Conservation (phyloP, 768 basidiomycete genomes). For the Mycena rosella region DNA sequence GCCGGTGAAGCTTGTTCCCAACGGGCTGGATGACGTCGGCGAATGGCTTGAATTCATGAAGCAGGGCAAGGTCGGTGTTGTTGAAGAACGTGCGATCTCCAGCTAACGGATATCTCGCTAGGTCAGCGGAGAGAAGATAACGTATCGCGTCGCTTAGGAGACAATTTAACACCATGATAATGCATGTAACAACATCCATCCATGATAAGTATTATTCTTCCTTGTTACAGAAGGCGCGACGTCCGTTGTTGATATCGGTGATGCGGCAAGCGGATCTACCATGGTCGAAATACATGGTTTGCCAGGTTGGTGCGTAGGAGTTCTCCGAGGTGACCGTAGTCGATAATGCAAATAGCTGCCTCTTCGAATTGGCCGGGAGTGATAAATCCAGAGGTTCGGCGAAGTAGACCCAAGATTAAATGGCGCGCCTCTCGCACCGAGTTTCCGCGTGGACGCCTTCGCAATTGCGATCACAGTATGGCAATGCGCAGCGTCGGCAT, state of each 20-base stretch:
- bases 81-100: neutral
- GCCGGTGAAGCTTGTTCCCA: constrained; percentile 34
- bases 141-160: constrained; percentile 32
- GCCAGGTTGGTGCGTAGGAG: too few species aligned
- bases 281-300: too few species aligned
- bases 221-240: too few species aligned
- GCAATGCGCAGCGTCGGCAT: constrained; percentile 81
- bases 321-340: too few species aligned
- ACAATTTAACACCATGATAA: neutral
- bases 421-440: constrained; percentile 80
- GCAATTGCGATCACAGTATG: constrained; percentile 83
- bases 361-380: too few species aligned
- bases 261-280: too few species aligned
- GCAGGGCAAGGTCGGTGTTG: constrained; percentile 34
- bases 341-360: too few species aligned
- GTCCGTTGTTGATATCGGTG: too few species aligned
- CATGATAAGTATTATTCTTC: too few species aligned
- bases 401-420: constrained; percentile 48
- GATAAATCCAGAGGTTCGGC: neutral
- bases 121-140: constrained; percentile 38
- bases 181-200: too few species aligned
- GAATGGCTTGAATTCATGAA: constrained; percentile 38
- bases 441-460: constrained; percentile 83
- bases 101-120: constrained; percentile 5
- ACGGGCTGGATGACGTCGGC: constrained; percentile 33